Base-by-base conservation (phyloP, 805 yeast species). In the Cyberlindnera xishuangbannaensis region DNA sequence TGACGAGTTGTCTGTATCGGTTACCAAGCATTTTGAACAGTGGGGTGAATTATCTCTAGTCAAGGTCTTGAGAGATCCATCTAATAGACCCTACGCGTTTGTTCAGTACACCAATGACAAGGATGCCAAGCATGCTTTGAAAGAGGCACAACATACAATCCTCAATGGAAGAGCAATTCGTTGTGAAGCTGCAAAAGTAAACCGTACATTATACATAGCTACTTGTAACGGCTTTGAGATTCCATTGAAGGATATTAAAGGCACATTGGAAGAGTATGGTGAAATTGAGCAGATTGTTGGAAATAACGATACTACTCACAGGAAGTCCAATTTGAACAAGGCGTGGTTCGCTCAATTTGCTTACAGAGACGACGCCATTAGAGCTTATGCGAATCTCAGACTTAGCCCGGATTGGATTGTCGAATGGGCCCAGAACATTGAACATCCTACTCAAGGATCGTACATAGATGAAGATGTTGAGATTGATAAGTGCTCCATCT, bases 131-230 rank as follows among this genome's bases (percentile, higher is more conserved):
- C 52, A 43, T 5, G 96, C 95, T 1, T 69, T 86, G 33, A 58
- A 54, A 14, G 65, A 67, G 39, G 95, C 86, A 9, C 90, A 83
- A 48, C 77, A 78, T 36, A 67, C 85, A 6, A 55, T 64, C 6
- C 58, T 87, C 30, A 76, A 83, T 53, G 94, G 87, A 11, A 69
- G 95, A 53, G 64, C 75, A 4, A 73, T 90, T 27, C 71, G 97
- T 36, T 84, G 95, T 59, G 97, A 90, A 59, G 78, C 78, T 14
- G 97, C 97, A 1, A 78, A 83, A 50, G 95, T 88, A 28, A 90
- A 88, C 58, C 69, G 97, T 43, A 88, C 97, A 11, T 62, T 90
- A 26, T 83, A 74, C 52, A 55, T 86, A 28, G 58, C 76, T 10
- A 55, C 60, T 10, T 45, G 56, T 12, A 37, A 47, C 9, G 63